Conservation (phyloP, 1,284 basidiomycete genomes). For the Fomitopsis betulina region DNA sequence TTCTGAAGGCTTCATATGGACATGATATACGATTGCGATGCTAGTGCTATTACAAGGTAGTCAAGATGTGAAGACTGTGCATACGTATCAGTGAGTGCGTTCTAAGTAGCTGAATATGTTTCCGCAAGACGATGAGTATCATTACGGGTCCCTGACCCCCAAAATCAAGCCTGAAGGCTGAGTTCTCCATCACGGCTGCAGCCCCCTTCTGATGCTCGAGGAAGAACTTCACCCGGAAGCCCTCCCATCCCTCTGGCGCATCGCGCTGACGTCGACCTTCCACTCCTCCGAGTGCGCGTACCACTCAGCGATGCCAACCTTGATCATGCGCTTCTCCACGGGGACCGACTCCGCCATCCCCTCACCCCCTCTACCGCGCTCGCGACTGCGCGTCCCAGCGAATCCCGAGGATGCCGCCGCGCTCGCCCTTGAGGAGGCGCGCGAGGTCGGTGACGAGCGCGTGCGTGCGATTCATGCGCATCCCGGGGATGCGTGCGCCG, state of each 20-base stretch:
- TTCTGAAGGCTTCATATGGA: background rate
- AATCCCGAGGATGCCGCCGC: constrained; percentile 33
- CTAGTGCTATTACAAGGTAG: constrained; percentile 3
- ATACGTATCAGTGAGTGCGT: constrained; percentile 1
- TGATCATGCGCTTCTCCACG: constrained; percentile 26
- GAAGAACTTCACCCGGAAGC: background rate
- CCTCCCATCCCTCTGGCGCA: background rate
- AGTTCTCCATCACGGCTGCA: background rate
- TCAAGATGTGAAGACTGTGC: background rate
- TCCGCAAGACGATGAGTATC: constrained; percentile 33
- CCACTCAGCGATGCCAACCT: constrained; percentile 33
- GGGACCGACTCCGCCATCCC: constrained; percentile 30
- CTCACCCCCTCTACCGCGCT: constrained; percentile 32
- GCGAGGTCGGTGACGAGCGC: constrained; percentile 23
- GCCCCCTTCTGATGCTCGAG: background rate
- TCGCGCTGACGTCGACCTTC: constrained; percentile 14
- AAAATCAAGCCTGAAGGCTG: background rate
- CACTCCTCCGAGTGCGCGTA: constrained; percentile 30
- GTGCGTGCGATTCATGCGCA: constrained; percentile 34
- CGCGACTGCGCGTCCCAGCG: constrained; percentile 26
- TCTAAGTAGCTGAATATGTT: background rate
- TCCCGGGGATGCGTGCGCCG: constrained; percentile 30
- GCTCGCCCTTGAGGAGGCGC: constrained; percentile 25
- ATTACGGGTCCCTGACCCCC: constrained; percentile 21
- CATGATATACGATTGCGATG: background rate